Conservation (phyloP, 768 basidiomycete species). For the Termitomyces sp. region DNA sequence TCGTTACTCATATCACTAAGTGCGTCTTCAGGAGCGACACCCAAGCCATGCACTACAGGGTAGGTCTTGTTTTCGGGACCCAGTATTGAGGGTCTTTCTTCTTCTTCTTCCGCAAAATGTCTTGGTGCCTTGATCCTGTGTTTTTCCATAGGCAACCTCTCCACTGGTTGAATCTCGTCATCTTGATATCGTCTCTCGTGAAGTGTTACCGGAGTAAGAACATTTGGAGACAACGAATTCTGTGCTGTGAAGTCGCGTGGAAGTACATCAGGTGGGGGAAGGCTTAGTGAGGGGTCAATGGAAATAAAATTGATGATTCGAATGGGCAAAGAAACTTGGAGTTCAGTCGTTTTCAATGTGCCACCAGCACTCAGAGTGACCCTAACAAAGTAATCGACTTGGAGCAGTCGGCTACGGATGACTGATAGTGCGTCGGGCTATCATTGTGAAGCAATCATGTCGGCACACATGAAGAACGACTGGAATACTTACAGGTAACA, state of each 20-base stretch:
- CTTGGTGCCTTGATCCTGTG: background rate
- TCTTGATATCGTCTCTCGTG: background rate
- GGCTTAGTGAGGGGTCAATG: background rate
- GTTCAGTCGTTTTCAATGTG: conserved; percentile 31
- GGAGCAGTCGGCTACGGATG: conserved; percentile 60
- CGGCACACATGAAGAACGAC: conserved; percentile 19
- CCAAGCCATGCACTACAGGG: background rate
- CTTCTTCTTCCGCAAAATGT: background rate
- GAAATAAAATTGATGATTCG: background rate
- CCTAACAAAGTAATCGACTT: conserved; percentile 69
- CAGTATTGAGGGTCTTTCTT: background rate
- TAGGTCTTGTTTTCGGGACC: background rate
- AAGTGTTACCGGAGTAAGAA: background rate
- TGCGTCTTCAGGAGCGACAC: background rate
- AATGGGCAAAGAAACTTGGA: background rate
- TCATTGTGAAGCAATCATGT: background rate
- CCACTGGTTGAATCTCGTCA: background rate
- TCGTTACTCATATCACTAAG: background rate
- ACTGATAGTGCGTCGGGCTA: conserved; percentile 71
- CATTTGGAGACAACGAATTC: background rate
- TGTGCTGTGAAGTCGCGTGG: background rate
- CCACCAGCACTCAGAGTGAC: conserved; percentile 62
- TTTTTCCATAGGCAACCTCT: background rate
- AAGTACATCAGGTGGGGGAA: background rate
- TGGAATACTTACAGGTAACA: conserved; percentile 77